Percentiles rank a stretch among this genome's conserved stretches.
These are phyloP conservation scores for Neurospora sp. DNA, from an alignment of 495 filamentous ascomycete genomes.

Conservation along the genomic window DNA sequence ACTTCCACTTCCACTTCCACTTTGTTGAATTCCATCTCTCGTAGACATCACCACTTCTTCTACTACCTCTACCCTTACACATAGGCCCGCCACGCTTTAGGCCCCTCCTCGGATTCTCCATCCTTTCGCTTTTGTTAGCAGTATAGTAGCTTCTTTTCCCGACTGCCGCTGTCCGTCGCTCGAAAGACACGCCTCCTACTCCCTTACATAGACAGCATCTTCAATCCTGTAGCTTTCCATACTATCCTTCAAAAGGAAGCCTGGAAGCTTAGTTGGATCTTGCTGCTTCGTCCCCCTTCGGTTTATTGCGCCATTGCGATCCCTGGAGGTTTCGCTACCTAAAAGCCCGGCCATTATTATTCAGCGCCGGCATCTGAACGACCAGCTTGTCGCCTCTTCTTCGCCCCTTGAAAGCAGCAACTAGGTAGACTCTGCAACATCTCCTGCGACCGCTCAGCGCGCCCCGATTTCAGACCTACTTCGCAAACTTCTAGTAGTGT, in stretches of 20 bases:
- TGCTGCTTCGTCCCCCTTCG: not conserved
- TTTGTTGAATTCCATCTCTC: not conserved
- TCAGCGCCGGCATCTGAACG: conserved; percentile 20
- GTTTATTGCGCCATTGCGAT: not conserved
- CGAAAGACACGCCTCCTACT: not conserved
- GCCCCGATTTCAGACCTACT: not conserved
- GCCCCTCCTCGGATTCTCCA: not conserved
- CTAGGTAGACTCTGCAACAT: not conserved
- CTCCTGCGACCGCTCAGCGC: not conserved
- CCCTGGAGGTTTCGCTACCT: not conserved
- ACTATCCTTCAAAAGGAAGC: not conserved
- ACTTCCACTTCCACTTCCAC: not conserved
- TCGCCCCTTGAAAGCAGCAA: not conserved
- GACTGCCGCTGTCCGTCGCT: not conserved
- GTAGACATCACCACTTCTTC: not conserved
- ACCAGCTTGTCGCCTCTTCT: not conserved
- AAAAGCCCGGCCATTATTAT: conserved; percentile 28
- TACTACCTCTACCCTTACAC: not conserved
- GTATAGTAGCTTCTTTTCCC: not conserved
- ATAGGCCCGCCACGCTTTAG: not conserved
- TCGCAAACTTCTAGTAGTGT: not conserved
- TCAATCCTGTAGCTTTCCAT: not conserved
- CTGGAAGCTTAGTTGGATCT: not conserved
- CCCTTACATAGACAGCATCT: not conserved
- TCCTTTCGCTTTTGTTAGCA: not conserved